Conservation (phyloP, 352 stramenopile genomes). For the Globisporangium paroecandrum region DNA sequence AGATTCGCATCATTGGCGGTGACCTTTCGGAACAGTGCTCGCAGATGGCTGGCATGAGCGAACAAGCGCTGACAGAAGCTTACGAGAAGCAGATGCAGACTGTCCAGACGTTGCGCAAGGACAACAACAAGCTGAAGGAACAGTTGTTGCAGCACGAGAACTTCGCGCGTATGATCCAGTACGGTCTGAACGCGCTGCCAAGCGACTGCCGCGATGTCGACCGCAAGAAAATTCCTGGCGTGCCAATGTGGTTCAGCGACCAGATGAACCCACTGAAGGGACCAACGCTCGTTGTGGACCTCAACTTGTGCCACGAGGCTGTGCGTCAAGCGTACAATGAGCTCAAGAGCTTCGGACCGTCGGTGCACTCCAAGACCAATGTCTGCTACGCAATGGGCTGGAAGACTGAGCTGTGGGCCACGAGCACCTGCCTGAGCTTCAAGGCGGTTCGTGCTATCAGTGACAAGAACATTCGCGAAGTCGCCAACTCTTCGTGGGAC, state of each 20-base stretch:
- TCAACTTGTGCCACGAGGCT: constrained; percentile 75
- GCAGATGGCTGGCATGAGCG: constrained; percentile 79
- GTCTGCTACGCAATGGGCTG: constrained; percentile 84
- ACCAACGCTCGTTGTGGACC: constrained; percentile 68
- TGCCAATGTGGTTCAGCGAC: constrained; percentile 78
- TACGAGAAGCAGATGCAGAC: constrained; percentile 84
- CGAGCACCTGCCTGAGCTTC: constrained; percentile 73
- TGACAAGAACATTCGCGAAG: constrained; percentile 70
- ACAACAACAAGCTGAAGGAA: constrained; percentile 85
- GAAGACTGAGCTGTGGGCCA: constrained; percentile 82
- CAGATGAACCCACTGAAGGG: constrained; percentile 78
- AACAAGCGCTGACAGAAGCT: constrained; percentile 71
- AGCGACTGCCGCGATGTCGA: constrained; percentile 76
- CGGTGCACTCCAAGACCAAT: constrained; percentile 81
- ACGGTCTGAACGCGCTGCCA: constrained; percentile 70
- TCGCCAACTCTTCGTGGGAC: constrained; percentile 72
- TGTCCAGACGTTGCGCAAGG: constrained; percentile 72
- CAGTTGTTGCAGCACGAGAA: constrained; percentile 81
- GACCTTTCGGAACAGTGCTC: constrained; percentile 75
- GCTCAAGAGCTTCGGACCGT: constrained; percentile 68
- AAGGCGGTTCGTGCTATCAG: constrained; percentile 56
- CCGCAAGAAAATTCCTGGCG: constrained; percentile 69
- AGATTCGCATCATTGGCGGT: constrained; percentile 79
- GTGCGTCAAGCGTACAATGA: constrained; percentile 79
- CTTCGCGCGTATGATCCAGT: constrained; percentile 84